phyloP scores from a whole-genome alignment of 805 yeast genomes.

The Komagataella pseudopastoris region DNA sequence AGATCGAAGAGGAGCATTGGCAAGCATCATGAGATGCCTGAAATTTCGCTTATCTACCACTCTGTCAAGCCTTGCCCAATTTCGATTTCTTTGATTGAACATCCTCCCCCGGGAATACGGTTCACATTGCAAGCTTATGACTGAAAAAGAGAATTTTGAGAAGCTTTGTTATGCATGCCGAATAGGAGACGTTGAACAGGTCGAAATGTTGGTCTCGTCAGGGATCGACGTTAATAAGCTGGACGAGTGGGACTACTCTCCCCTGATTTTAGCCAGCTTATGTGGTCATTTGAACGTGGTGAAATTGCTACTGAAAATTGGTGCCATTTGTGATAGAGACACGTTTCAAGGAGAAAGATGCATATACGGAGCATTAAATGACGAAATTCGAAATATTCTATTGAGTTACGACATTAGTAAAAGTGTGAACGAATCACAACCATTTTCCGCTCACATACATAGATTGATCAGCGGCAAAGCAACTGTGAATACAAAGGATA shows the following conservation, averaged over 20 bases:
- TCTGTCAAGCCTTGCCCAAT: neutral
- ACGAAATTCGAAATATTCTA: conserved; percentile 44
- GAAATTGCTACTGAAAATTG: conserved; percentile 42
- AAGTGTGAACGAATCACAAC: conserved; percentile 52
- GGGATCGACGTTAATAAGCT: conserved; percentile 35
- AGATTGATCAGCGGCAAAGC: conserved; percentile 16
- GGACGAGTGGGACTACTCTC: conserved; percentile 67
- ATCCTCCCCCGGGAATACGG: neutral
- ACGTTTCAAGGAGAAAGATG: conserved; percentile 73
- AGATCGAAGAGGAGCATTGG: neutral
- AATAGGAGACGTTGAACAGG: conserved; percentile 52
- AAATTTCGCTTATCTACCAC: neutral
- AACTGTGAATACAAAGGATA: conserved; percentile 18
- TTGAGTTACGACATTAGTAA: conserved; percentile 53
- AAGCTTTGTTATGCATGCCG: conserved; percentile 57
- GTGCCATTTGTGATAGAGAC: conserved; percentile 70
- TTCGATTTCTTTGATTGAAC: neutral
- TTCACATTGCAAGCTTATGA: neutral
- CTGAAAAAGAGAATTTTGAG: conserved; percentile 17
- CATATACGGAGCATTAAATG: conserved; percentile 66
- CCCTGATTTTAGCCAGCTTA: conserved; percentile 56
- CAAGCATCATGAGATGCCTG: neutral
- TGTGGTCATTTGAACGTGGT: conserved; percentile 67
- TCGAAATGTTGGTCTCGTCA: conserved; percentile 37
- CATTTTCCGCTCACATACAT: conserved; percentile 61